Evolutionary conservation across 495 filamentous ascomycete genomes (phyloP).

Genomic region (Neurospora africana): DNA sequence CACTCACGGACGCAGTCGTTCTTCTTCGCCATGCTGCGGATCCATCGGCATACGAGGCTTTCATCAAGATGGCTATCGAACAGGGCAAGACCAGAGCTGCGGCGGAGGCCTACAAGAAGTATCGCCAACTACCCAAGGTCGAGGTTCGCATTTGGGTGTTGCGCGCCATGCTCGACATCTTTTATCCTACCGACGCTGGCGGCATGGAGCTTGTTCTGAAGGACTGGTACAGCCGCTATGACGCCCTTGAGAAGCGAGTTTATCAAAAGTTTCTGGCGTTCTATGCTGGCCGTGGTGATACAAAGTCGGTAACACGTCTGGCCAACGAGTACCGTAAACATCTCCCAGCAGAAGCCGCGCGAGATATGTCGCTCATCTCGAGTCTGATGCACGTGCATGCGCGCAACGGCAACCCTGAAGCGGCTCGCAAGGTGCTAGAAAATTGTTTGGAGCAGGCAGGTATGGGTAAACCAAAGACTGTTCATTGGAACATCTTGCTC

Average conservation of each 20-base stretch:
- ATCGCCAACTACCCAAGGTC: conserved; percentile 21
- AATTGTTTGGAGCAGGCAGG: conserved; percentile 43
- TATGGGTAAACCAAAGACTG: conserved; percentile 37
- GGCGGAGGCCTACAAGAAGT: conserved; percentile 22
- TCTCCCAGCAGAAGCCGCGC: conserved; percentile 26
- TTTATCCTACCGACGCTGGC: conserved; percentile 24
- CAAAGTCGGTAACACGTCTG: conserved; percentile 39
- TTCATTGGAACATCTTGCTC: conserved; percentile 68
- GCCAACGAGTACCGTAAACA: conserved; percentile 39
- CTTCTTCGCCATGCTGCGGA: conserved; percentile 22
- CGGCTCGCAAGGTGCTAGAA: conserved; percentile 49
- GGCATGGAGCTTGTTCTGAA: conserved; percentile 42
- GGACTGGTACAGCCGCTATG: conserved; percentile 40
- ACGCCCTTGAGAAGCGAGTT: conserved; percentile 25
- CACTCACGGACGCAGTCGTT: conserved; percentile 6
- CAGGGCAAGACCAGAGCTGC: conserved; percentile 14
- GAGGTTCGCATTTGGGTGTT: conserved; percentile 5
- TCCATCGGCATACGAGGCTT: conserved; percentile 18
- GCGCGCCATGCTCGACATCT: conserved; percentile 18
- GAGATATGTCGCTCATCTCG: conserved; percentile 21
- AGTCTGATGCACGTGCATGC: conserved; percentile 58
- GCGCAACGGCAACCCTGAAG: conserved; percentile 46
- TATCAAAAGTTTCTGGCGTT: conserved; percentile 41
- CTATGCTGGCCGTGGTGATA: conserved; percentile 45
- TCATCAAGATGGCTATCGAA: conserved; percentile 10